These are phyloP conservation scores for Penicillium fuscoglaucum DNA, from an alignment of 2,329 filamentous ascomycete species.

Conservation along the genomic window DNA sequence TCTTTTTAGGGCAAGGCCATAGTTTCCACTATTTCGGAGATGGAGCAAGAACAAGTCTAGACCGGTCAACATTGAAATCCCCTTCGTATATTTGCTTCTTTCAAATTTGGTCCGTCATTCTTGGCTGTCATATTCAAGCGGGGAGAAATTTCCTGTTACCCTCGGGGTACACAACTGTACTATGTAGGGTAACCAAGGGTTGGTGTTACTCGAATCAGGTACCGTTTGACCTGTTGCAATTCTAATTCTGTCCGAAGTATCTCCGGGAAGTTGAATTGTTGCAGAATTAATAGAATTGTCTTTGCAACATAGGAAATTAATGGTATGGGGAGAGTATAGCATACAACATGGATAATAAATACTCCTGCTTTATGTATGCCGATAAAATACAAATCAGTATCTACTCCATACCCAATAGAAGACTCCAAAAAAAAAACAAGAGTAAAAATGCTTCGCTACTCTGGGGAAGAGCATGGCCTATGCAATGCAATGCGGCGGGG, in stretches of 20 bases:
- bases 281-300: background rate
- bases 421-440: background rate
- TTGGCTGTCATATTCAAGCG: constrained; percentile 7
- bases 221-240: constrained; percentile 19
- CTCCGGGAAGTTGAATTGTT: constrained; percentile 4
- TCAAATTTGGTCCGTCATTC: constrained; percentile 1
- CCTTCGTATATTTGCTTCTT: constrained; percentile 22
- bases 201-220: constrained; percentile 21
- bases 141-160: constrained; percentile 8
- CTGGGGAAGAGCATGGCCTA: constrained; percentile 23
- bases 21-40: constrained; percentile 16
- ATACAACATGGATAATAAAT: background rate
- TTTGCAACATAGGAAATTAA: background rate
- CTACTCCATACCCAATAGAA: background rate
- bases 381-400: background rate
- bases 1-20: constrained; percentile 1
- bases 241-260: constrained; percentile 8
- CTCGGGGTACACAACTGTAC: constrained; percentile 9
- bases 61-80: constrained; percentile 25
- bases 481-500: constrained; percentile 32
- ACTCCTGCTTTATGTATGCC: background rate
- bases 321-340: background rate
- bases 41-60: constrained; percentile 25
- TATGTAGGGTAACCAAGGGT: constrained; percentile 9
- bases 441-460: constrained; percentile 4